Conservation (phyloP, 108 stramenopile genomes). For the Mediolabrus comicus region DNA sequence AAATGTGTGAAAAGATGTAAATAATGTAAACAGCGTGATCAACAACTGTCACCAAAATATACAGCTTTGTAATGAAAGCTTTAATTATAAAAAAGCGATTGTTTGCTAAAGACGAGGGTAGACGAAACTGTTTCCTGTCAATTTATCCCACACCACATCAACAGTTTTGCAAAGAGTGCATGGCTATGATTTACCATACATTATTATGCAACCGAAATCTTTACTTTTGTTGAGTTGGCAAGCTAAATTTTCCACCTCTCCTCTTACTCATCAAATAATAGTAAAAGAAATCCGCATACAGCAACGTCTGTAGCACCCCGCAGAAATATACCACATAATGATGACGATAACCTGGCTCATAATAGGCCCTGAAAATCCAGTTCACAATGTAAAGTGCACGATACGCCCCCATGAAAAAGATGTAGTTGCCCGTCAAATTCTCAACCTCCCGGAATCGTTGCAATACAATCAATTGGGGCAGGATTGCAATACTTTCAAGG, state of each 20-base stretch:
- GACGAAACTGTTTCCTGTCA: no score
- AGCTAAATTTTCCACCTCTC: constrained; percentile 78
- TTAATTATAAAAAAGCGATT: no score
- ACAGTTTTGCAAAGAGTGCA: no score
- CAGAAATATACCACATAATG: constrained; percentile 93
- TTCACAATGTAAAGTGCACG: constrained; percentile 98
- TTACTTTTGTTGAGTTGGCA: constrained; percentile 56
- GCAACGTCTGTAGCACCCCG: constrained; percentile 94
- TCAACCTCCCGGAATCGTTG: constrained; percentile 97
- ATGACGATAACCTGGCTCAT: constrained; percentile 90
- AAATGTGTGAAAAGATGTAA: no score
- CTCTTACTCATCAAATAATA: constrained; percentile 89
- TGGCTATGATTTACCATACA: no score
- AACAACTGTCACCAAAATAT: no score
- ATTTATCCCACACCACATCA: no score
- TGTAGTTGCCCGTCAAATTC: constrained; percentile 98
- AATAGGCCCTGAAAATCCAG: constrained; percentile 94
- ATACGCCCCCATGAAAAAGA: constrained; percentile 97
- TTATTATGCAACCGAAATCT: no score
- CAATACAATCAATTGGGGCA: constrained; percentile 97
- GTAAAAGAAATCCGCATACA: constrained; percentile 99
- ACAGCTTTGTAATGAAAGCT: no score
- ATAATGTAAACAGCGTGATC: no score
- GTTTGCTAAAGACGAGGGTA: no score
- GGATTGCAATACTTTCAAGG: constrained; percentile 93